A percentile compares a stretch with the other conserved stretches of the same genome.
Evolutionary conservation across 2,329 filamentous ascomycete species (phyloP).

Genomic region (Saccharata proteae): DNA sequence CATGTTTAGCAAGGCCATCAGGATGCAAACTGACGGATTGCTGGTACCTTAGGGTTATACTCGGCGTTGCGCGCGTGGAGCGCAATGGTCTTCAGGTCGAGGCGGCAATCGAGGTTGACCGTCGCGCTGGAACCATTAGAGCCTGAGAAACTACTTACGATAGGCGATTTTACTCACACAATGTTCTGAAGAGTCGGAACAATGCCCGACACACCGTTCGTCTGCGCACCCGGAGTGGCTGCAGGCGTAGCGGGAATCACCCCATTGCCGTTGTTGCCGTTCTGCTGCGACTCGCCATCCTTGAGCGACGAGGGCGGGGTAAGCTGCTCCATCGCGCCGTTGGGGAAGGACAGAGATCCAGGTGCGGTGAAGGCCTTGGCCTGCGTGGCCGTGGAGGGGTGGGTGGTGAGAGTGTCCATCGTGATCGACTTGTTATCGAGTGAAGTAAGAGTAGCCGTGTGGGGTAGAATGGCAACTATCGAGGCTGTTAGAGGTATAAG

Average conservation of each 20-base stretch:
- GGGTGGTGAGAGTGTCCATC: slow-evolving; percentile 86
- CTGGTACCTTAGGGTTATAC: slow-evolving; percentile 89
- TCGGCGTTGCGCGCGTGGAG: slow-evolving; percentile 96
- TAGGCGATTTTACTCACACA: slow-evolving; percentile 55
- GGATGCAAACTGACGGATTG: slow-evolving; percentile 22
- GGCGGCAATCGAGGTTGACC: slow-evolving; percentile 90
- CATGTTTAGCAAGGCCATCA: slow-evolving; percentile 23
- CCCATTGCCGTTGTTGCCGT: slow-evolving; percentile 40
- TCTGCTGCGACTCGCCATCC: slow-evolving; percentile 43
- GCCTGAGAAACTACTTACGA: slow-evolving; percentile 21
- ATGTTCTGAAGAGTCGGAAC: slow-evolving; percentile 68
- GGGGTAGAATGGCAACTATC: not conserved
- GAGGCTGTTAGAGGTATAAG: no score
- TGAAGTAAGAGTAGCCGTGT: not conserved
- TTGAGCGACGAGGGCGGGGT: slow-evolving; percentile 67
- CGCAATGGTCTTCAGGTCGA: slow-evolving; percentile 97
- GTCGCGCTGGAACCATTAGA: slow-evolving; percentile 56
- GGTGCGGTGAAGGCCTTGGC: slow-evolving; percentile 88
- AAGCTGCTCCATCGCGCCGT: slow-evolving; percentile 61
- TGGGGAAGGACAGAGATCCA: slow-evolving; percentile 83
- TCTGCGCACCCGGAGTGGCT: slow-evolving; percentile 69
- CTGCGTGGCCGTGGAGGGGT: slow-evolving; percentile 82
- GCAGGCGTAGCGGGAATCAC: slow-evolving; percentile 83
- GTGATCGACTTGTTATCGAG: slow-evolving; percentile 21
- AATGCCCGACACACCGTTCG: slow-evolving; percentile 73